phyloP scores from a whole-genome alignment of 129 eudicot genomes.

The Arctium lappa region DNA sequence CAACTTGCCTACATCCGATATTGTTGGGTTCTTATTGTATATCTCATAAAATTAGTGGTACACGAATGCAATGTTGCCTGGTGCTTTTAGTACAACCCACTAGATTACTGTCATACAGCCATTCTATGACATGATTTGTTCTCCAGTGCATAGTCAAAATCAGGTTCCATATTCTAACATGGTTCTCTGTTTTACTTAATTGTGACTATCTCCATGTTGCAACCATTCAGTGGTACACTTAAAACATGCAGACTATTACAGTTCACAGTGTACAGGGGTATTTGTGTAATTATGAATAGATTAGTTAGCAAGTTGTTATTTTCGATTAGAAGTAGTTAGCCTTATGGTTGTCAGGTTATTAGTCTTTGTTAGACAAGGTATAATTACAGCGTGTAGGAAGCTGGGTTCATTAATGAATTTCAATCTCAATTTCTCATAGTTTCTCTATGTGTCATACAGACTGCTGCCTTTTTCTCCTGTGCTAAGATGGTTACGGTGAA shows the following conservation, averaged over 20 bases:
- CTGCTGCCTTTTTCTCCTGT: not conserved
- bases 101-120: not conserved
- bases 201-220: not conserved
- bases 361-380: not conserved
- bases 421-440: not conserved
- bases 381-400: not conserved
- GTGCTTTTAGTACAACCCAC: not conserved
- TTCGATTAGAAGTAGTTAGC: too few species aligned
- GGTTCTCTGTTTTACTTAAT: too few species aligned
- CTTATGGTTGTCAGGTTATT: not conserved
- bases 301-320: too few species aligned
- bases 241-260: not conserved
- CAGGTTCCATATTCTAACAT: too few species aligned
- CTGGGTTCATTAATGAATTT: not conserved
- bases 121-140: not conserved
- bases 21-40: not conserved
- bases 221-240: not conserved
- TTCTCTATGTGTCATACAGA: not conserved
- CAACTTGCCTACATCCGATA: not conserved
- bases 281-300: too few species aligned
- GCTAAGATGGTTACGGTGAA: too few species aligned
- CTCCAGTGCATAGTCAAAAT: too few species aligned
- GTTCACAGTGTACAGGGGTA: too few species aligned
- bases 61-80: not conserved
- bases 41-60: not conserved